Conservation (phyloP, 2,329 filamentous ascomycete species). For the Penicillium expansum region DNA sequence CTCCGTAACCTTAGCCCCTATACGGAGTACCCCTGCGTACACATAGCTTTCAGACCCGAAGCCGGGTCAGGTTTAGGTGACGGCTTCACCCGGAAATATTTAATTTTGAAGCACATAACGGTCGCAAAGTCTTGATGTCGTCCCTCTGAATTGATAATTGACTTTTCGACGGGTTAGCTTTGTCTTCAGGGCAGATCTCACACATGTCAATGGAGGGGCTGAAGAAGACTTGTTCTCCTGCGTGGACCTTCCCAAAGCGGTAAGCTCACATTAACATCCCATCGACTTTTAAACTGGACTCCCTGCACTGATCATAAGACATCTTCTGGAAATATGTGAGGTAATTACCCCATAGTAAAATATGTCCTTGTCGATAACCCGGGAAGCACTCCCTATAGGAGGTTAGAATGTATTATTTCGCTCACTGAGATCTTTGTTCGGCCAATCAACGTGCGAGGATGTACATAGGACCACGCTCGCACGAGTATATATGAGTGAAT, state of each 20-base stretch:
- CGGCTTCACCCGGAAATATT: too few relatives aligned
- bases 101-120: neutral
- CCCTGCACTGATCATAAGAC: neutral
- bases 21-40: too few relatives aligned
- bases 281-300: neutral
- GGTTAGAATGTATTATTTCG: constrained; percentile 16
- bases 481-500: constrained; percentile 16
- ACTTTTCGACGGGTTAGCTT: neutral
- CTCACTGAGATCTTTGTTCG: constrained; percentile 22
- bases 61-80: too few relatives aligned
- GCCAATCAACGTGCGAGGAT: constrained; percentile 18
- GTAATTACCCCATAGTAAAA: too few relatives aligned
- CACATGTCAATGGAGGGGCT: neutral
- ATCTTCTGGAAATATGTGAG: neutral
- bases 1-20: too few relatives aligned
- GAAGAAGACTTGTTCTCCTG: constrained; percentile 11
- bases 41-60: too few relatives aligned
- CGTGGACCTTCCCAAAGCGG: constrained; percentile 23
- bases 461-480: constrained; percentile 1
- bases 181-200: neutral
- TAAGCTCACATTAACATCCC: neutral
- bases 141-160: neutral
- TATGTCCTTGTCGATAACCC: constrained; percentile 1
- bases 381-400: constrained; percentile 16
- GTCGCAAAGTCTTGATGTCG: neutral